Conservation (phyloP, 306 rosid species). For the Acacia acuminata region DNA sequence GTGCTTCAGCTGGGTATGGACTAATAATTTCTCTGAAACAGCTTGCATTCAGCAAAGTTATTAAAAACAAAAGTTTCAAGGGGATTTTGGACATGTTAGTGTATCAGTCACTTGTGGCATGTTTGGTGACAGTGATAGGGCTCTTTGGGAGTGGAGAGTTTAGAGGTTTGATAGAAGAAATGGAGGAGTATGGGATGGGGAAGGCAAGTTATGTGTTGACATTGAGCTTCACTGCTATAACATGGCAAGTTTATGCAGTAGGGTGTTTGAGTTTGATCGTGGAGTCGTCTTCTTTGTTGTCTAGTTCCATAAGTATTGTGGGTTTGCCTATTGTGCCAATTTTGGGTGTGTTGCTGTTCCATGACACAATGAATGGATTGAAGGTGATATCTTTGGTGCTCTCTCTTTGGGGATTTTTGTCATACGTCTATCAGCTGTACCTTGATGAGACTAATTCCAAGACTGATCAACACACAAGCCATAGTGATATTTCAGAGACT, state of each 20-base stretch:
- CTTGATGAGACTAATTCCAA: constrained; percentile 21
- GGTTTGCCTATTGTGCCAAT: constrained; percentile 48
- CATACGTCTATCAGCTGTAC: constrained; percentile 47
- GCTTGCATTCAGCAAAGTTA: constrained; percentile 32
- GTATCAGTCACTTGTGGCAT: constrained; percentile 39
- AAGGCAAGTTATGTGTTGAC: constrained; percentile 37
- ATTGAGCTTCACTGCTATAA: constrained; percentile 40
- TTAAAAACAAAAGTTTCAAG: constrained; percentile 34
- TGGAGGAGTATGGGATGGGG: constrained; percentile 39
- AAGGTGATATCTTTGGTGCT: constrained; percentile 48
- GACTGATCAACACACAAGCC: background rate
- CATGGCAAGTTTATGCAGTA: constrained; percentile 39
- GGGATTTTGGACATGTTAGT: constrained; percentile 41
- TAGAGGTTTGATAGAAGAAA: constrained; percentile 34
- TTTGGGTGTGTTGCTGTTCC: constrained; percentile 43
- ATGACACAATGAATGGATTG: constrained; percentile 43
- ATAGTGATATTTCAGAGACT: background rate
- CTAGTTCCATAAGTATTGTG: constrained; percentile 43
- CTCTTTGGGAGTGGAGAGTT: constrained; percentile 53
- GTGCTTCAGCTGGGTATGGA: constrained; percentile 46
- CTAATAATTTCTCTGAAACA: constrained; percentile 44
- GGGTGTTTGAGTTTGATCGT: constrained; percentile 42
- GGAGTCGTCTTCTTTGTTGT: constrained; percentile 55
- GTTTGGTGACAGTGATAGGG: constrained; percentile 34
- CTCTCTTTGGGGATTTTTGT: constrained; percentile 53